phyloP scores from a whole-genome alignment of 2,329 filamentous ascomycete genomes.

The Fusarium nygamai region DNA sequence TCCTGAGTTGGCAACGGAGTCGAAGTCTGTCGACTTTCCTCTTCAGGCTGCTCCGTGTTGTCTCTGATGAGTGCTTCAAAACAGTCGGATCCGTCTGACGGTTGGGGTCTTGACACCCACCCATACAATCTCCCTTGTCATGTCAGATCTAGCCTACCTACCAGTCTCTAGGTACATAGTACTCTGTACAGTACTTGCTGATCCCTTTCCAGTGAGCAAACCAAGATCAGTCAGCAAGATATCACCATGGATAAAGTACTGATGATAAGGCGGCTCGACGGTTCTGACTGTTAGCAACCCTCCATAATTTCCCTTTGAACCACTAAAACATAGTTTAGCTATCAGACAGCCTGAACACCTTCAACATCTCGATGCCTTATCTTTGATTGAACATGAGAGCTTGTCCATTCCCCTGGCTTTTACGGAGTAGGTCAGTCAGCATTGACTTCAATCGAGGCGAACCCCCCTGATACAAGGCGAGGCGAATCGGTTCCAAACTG shows the following conservation, averaged over 20 bases:
- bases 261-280: slow-evolving; percentile 32
- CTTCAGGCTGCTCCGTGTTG: slow-evolving; percentile 17
- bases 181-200: neutral
- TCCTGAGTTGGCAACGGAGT: slow-evolving; percentile 4
- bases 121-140: neutral
- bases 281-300: slow-evolving; percentile 11
- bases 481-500: neutral
- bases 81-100: neutral
- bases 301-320: slow-evolving; percentile 37
- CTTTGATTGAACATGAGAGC: slow-evolving; percentile 4
- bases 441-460: neutral
- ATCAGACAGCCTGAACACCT: slow-evolving; percentile 7
- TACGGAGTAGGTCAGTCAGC: neutral
- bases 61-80: neutral
- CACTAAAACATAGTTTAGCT: slow-evolving; percentile 16
- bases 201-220: neutral
- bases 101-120: neutral
- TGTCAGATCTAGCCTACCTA: neutral
- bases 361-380: slow-evolving; percentile 31
- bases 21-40: slow-evolving; percentile 12
- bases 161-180: neutral
- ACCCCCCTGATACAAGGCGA: neutral
- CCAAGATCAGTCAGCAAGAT: neutral
- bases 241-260: neutral
- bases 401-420: slow-evolving; percentile 6